Conservation (phyloP, 345 rosid species). For the Lenwebbia sp. region DNA sequence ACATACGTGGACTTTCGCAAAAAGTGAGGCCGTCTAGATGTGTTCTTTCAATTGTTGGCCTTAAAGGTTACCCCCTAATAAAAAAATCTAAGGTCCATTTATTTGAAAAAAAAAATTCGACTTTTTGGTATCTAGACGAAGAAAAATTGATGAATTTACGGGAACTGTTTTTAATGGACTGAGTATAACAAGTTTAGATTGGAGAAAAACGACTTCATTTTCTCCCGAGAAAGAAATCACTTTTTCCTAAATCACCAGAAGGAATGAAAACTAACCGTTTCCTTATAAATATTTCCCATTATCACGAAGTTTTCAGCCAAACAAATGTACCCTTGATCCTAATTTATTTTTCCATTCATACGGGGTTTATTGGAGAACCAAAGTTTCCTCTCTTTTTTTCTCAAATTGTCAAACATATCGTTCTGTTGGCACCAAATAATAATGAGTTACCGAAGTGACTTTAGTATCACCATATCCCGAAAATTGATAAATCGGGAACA, state of each 20-base stretch:
- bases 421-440: no score
- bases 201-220: rapidly evolving
- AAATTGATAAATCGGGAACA: no score
- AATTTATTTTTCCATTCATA: not conserved
- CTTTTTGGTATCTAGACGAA: not conserved
- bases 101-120: no score
- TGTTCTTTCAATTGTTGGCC: no score
- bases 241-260: no score
- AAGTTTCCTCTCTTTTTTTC: not conserved
- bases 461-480: no score
- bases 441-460: no score
- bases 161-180: not conserved
- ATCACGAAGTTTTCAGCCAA: not conserved
- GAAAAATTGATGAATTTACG: not conserved
- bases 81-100: not conserved
- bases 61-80: no score
- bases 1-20: no score
- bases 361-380: not conserved
- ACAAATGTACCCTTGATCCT: rapidly evolving
- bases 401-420: not conserved
- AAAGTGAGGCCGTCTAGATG: no score
- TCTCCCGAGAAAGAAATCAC: not conserved
- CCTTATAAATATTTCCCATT: rapidly evolving
- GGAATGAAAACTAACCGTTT: not conserved
- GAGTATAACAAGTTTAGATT: not conserved